phyloP scores from a whole-genome alignment of 164 flowering plant genomes.

The Liquidambar formosana region DNA sequence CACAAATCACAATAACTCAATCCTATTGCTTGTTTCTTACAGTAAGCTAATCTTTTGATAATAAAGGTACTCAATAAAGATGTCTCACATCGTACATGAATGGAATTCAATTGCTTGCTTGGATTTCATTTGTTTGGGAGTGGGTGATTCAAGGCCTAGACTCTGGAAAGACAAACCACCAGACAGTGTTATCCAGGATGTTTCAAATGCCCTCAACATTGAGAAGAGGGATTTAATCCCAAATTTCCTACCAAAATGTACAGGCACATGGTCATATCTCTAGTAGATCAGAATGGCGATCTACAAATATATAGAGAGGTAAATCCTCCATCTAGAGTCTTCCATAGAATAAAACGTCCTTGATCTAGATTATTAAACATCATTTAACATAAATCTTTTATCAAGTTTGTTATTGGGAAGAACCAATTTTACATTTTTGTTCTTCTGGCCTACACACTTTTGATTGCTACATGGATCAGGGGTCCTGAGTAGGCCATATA shows the following conservation, averaged over 20 bases:
- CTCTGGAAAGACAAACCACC: too few species aligned
- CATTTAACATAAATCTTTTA: too few species aligned
- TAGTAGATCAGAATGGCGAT: too few species aligned
- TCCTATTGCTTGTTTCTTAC: background rate
- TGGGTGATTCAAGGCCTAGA: background rate
- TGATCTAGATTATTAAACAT: too few species aligned
- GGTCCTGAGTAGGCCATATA: too few species aligned
- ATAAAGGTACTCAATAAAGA: background rate
- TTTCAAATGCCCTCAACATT: background rate
- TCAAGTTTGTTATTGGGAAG: too few species aligned
- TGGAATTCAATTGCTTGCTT: background rate
- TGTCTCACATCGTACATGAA: background rate
- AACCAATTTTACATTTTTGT: too few species aligned
- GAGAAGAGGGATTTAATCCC: background rate
- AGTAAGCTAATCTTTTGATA: background rate
- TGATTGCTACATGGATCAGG: too few species aligned
- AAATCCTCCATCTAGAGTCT: too few species aligned
- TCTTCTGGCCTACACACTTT: too few species aligned
- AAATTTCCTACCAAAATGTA: background rate
- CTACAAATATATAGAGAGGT: too few species aligned
- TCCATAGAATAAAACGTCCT: too few species aligned
- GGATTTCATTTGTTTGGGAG: background rate
- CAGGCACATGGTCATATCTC: background rate
- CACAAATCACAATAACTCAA: background rate
- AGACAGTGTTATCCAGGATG: background rate